Conservation (phyloP, 495 filamentous ascomycete species). For the Immersiella caudata region DNA sequence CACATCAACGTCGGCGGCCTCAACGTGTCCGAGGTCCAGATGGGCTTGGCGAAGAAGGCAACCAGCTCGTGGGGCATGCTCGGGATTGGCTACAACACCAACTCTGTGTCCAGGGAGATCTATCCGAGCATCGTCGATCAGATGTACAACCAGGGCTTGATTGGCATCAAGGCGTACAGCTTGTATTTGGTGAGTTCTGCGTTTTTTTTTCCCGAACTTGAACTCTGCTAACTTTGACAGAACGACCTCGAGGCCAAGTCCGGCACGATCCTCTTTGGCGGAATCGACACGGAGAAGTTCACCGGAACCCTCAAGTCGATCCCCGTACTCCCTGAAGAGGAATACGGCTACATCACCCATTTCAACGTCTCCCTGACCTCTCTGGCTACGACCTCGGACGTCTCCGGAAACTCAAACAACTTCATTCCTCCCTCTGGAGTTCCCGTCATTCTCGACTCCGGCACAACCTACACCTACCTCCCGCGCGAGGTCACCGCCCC, state of each 20-base stretch:
- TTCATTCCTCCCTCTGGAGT: conserved; percentile 55
- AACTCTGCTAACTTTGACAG: background rate
- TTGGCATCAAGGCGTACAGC: conserved; percentile 79
- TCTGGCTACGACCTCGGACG: conserved; percentile 36
- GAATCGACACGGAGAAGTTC: conserved; percentile 81
- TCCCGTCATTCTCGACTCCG: conserved; percentile 80
- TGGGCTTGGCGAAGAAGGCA: conserved; percentile 77
- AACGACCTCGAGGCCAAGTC: conserved; percentile 72
- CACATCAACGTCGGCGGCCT: conserved; percentile 65
- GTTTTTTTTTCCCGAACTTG: background rate
- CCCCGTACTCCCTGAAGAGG: conserved; percentile 58
- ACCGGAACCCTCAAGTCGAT: conserved; percentile 69
- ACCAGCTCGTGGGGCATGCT: conserved; percentile 73
- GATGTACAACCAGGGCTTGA: conserved; percentile 66
- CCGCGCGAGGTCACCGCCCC: conserved; percentile 62
- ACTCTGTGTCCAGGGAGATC: conserved; percentile 65
- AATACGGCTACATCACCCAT: conserved; percentile 52
- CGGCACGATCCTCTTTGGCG: conserved; percentile 85
- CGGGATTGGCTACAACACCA: conserved; percentile 77
- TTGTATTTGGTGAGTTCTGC: conserved; percentile 61
- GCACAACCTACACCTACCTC: conserved; percentile 79
- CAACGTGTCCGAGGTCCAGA: conserved; percentile 66
- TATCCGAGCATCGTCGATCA: conserved; percentile 78
- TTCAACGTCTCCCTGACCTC: conserved; percentile 74
- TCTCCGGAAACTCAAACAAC: conserved; percentile 39